These are phyloP conservation scores for Neurospora intermedia DNA, from an alignment of 495 filamentous ascomycete genomes.

Conservation along the genomic window DNA sequence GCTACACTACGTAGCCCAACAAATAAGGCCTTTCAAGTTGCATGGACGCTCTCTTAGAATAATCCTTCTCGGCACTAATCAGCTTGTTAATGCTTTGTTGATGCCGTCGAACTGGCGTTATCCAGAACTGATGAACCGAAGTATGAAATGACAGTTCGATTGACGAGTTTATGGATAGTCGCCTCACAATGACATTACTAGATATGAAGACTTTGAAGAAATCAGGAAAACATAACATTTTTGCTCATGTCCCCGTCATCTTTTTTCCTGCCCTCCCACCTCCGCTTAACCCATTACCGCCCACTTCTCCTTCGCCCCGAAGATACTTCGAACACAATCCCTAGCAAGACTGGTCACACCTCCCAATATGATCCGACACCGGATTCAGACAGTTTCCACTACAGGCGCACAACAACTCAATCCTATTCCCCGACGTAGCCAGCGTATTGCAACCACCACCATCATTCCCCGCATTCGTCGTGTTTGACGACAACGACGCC, in stretches of 20 bases:
- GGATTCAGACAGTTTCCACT: constrained; percentile 29
- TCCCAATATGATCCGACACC: constrained; percentile 16
- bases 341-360: constrained; percentile 19
- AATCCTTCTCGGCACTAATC: no score
- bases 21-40: no score
- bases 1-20: no score
- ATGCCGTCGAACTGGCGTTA: no score
- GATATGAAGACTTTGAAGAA: neutral
- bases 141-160: neutral
- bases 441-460: constrained; percentile 2
- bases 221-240: neutral
- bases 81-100: no score
- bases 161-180: neutral
- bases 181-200: neutral
- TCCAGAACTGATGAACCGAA: neutral
- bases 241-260: no score
- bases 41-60: no score
- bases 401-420: constrained; percentile 31
- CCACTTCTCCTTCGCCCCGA: neutral
- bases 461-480: neutral
- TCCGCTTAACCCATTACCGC: no score
- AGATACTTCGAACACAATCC: neutral
- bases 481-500: neutral
- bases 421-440: constrained; percentile 13
- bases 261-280: no score